A percentile compares a stretch with the other conserved stretches of the same genome.
Evolutionary conservation across 2,329 filamentous ascomycete species (phyloP).

Genomic region (Bipolaris victoriae): DNA sequence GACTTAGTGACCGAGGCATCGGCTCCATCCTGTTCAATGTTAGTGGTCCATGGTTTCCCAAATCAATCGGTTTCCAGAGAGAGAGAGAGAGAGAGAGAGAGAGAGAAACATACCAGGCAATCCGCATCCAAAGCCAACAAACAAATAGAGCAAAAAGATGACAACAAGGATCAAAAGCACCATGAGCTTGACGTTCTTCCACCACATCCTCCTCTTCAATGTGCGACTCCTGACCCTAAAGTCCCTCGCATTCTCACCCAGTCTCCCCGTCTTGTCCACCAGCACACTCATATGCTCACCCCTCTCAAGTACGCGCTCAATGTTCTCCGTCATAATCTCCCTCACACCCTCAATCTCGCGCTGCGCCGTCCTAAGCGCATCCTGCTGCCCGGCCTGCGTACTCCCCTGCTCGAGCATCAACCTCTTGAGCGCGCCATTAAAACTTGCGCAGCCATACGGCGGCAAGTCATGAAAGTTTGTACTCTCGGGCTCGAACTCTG

Average conservation of each 20-base stretch:
- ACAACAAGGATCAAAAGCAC: constrained; percentile 74
- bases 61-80: not conserved
- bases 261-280: constrained; percentile 93
- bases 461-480: constrained; percentile 80
- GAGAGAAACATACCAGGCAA: constrained; percentile 57
- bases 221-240: constrained; percentile 88
- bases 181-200: constrained; percentile 99
- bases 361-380: constrained; percentile 83
- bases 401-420: constrained; percentile 87
- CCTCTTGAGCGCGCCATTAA: constrained; percentile 78
- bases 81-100: not conserved
- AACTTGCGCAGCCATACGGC: constrained; percentile 86
- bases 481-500: constrained; percentile 66
- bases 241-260: constrained; percentile 87
- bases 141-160: constrained; percentile 72
- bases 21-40: constrained; percentile 44
- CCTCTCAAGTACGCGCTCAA: constrained; percentile 84
- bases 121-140: constrained; percentile 75
- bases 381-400: constrained; percentile 70
- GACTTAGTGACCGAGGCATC: constrained; percentile 41
- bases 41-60: constrained; percentile 18
- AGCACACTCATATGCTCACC: constrained; percentile 90
- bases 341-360: constrained; percentile 90
- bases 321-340: constrained; percentile 95
- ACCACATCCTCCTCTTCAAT: constrained; percentile 95